Evolutionary conservation across 1,139 yeast species (phyloP), one percentile per base, ranked within the genome.

Genomic region (Debaryomyces coudertii): DNA sequence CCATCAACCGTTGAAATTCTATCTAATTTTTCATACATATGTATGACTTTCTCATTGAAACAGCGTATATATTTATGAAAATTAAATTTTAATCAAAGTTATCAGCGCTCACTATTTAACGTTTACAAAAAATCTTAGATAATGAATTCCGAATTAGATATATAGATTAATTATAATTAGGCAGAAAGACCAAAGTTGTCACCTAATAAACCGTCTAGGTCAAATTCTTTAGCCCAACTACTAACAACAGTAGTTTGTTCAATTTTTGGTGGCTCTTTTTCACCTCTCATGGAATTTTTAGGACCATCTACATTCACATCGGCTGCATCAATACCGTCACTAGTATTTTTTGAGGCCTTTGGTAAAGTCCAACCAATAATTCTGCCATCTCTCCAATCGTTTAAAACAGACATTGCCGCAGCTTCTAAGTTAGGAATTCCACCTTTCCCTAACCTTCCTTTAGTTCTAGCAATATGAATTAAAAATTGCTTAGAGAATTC

Each of bases 351-450:
- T 2, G 88, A 82, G 7, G 83, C 76, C 55, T 86, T 88, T 40
- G 97, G 96, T 56, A 84, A 67, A 1, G 90, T 83, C 97, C 97
- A 93, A 40, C 98, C 97, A 46, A 85, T 69, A 56, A 93, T 81
- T 63, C 95, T 83, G 48, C 99, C 99, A 67, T 92, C 97, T 70
- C 97, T 85, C 98, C 98, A 95, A 69, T 93, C 99, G 56, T 83
- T 89, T 60, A 95, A 77, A 4, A 93, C 87, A 29, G 89, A 77
- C 57, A 80, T 68, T 34, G 96, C 97, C 9, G 99, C 96, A 52
- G 93, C 78, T 47, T 83, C 85, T 56, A 93, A 67, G 65, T 93
- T 90, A 44, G 99, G 97, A 47, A 93, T 70, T 60, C 99, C 99
- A 40, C 97, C 96, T 63, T 82, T 87, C 43, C 96, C 90, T 53